Conservation (phyloP, 768 basidiomycete species). For the Suillus subaureus region DNA sequence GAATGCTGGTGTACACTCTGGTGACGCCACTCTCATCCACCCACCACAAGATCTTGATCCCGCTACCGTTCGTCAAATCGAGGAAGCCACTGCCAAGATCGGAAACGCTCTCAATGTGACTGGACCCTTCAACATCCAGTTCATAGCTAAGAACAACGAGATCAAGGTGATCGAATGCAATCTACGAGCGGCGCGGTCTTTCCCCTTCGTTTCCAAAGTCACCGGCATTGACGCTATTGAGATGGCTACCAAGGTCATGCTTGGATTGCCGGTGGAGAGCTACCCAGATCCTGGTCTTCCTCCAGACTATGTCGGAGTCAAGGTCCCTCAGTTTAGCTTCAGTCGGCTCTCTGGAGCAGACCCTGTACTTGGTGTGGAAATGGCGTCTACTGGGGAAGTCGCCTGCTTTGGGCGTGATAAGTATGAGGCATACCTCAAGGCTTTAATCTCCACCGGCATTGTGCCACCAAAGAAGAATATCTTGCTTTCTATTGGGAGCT, state of each 20-base stretch:
- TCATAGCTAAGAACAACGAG: conserved; percentile 99
- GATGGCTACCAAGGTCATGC: conserved; percentile 99
- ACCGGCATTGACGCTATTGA: conserved; percentile 98
- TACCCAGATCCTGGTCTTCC: conserved; percentile 91
- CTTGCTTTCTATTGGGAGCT: conserved; percentile 94
- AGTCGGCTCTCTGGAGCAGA: conserved; percentile 96
- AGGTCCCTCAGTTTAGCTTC: conserved; percentile 99
- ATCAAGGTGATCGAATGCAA: conserved; percentile 99
- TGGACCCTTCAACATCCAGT: conserved; percentile 99
- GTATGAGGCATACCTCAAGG: conserved; percentile 98
- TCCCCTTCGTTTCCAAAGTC: conserved; percentile 99
- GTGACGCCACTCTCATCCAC: conserved; percentile 96
- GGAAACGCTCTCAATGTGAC: conserved; percentile 97
- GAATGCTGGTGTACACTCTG: conserved; percentile 91
- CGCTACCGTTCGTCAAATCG: conserved; percentile 93
- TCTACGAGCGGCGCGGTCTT: conserved; percentile 94
- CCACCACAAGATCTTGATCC: conserved; percentile 98
- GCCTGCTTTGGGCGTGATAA: conserved; percentile 98
- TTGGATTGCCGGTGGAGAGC: conserved; percentile 83
- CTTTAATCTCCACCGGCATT: conserved; percentile 94
- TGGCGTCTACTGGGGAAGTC: conserved; percentile 99
- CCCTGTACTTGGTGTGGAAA: conserved; percentile 97
- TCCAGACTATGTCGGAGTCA: conserved; percentile 94
- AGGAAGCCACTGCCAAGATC: conserved; percentile 96
- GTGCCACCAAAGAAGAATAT: conserved; percentile 96